Evolutionary conservation across 2,329 filamentous ascomycete genomes (phyloP).

Genomic region (Purpureocillium lavendulum): DNA sequence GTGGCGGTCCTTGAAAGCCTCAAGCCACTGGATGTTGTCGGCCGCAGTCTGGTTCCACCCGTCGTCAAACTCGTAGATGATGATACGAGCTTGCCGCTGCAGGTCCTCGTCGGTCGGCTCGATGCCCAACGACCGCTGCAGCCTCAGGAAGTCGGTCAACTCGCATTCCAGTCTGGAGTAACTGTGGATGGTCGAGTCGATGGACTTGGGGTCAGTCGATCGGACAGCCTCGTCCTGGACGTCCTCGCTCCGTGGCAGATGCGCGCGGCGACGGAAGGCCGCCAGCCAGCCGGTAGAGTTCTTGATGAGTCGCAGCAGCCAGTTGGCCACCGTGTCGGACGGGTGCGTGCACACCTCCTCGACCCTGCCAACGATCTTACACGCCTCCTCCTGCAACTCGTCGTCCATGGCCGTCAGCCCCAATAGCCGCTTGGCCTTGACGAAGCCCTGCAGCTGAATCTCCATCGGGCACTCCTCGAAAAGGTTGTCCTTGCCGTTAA

Average conservation of each 20-base stretch:
- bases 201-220: conserved; percentile 43
- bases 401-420: conserved; percentile 52
- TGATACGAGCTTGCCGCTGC: conserved; percentile 48
- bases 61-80: conserved; percentile 55
- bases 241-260: conserved; percentile 48
- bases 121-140: conserved; percentile 33
- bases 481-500: conserved; percentile 50
- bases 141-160: conserved; percentile 41
- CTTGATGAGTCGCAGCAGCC: conserved; percentile 45
- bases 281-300: conserved; percentile 45
- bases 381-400: conserved; percentile 52
- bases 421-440: conserved; percentile 39
- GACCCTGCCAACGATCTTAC: conserved; percentile 47
- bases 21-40: conserved; percentile 46
- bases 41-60: conserved; percentile 57
- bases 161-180: conserved; percentile 48
- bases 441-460: conserved; percentile 44
- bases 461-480: conserved; percentile 51
- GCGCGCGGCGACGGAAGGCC: conserved; percentile 46
- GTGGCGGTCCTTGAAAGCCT: conserved; percentile 42
- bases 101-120: conserved; percentile 46
- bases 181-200: conserved; percentile 53
- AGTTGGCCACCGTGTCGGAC: conserved; percentile 43
- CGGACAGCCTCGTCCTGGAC: conserved; percentile 38
- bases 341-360: conserved; percentile 43